A percentile compares a stretch with the other conserved stretches of the same genome.
Evolutionary conservation across 768 basidiomycete genomes (phyloP).

Genomic region (Phanerochaete sordida): DNA sequence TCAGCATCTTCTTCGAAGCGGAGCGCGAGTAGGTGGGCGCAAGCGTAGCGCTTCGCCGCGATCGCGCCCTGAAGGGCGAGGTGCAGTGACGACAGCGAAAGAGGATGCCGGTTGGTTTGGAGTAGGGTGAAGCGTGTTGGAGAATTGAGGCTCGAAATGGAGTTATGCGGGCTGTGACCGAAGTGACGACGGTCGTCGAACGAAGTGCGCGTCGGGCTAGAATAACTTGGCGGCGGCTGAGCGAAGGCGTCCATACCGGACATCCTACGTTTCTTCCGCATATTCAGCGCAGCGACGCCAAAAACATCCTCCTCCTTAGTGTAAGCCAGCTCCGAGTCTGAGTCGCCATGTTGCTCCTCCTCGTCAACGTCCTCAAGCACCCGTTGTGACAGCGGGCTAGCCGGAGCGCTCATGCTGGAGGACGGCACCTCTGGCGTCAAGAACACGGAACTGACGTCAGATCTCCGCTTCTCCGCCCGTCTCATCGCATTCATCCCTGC

Average conservation of each 20-base stretch:
- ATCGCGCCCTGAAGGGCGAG: constrained; percentile 63
- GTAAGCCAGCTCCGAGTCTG: constrained; percentile 3
- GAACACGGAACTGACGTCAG: constrained; percentile 50
- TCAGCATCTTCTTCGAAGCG: constrained; percentile 59
- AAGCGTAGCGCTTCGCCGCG: constrained; percentile 71
- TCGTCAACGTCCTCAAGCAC: constrained; percentile 36
- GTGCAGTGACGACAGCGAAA: constrained; percentile 62
- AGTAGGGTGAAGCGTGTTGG: constrained; percentile 63
- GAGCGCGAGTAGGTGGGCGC: constrained; percentile 75
- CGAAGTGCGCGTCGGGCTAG: constrained; percentile 7
- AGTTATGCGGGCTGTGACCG: constrained; percentile 12
- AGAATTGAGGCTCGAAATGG: constrained; percentile 20
- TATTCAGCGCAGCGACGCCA: constrained; percentile 56
- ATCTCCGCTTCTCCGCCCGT: constrained; percentile 48
- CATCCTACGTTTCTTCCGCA: constrained; percentile 51
- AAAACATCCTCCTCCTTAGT: constrained; percentile 36
- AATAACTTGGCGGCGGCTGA: constrained; percentile 26
- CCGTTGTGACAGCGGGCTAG: constrained; percentile 25
- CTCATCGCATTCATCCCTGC: constrained; percentile 44
- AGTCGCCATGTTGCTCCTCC: constrained; percentile 30
- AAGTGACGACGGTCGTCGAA: not conserved
- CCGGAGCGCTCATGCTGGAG: constrained; percentile 41
- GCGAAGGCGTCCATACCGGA: constrained; percentile 51
- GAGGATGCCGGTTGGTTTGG: constrained; percentile 57
- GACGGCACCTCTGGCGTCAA: constrained; percentile 22